Evolutionary conservation across 192 early-diverging fungal genomes (phyloP), one percentile per base, ranked within the genome.

Genomic region (Mortierella antarctica): DNA sequence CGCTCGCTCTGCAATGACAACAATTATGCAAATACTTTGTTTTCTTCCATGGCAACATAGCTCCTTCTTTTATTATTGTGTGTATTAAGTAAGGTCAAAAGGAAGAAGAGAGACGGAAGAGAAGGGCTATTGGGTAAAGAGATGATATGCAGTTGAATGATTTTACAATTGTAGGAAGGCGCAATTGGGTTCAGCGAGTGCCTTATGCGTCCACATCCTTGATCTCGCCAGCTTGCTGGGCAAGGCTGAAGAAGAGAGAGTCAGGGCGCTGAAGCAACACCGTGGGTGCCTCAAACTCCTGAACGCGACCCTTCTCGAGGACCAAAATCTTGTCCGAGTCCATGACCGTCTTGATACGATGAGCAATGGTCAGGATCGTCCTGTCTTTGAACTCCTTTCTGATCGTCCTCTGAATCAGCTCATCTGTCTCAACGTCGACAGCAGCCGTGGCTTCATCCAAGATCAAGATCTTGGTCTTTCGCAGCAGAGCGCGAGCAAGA

Each of bases 321-420:
- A 95, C 94, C n/a, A 95, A 54, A 14, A 97, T 91, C 39, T 88
- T 82, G 82, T 97, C 95, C 62, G 94, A 96, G 63, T 92, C 93
- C 62, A 93, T 93, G 12, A 97, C 89, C 0, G 96, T 96, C 71
- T 90, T 88, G 57, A 96, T 67, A n/a, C 96, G 91, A 77, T 99
- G 97, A 7, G 97, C 97, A 79, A 99, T 95, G 64, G 91, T 92
- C 46, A 99, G 71, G 46, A 98, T 82, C 2, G 97, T 98, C 17
- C 88, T 84, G 54, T 92, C 84, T 20, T 83, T 86, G 82, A 96
- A 95, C 66, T 90, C 86, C 12, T 88, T 86, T 41, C 92, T 85
- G 58, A 98, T 96, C 0, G 96, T 94, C 23, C 84, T 82, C 47
- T 88, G 88, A 23, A 92, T 73, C 21, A 71, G 44, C 18, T 70